Base-by-base conservation (phyloP, 2,329 filamentous ascomycete species). In the Talaromyces sp. region DNA sequence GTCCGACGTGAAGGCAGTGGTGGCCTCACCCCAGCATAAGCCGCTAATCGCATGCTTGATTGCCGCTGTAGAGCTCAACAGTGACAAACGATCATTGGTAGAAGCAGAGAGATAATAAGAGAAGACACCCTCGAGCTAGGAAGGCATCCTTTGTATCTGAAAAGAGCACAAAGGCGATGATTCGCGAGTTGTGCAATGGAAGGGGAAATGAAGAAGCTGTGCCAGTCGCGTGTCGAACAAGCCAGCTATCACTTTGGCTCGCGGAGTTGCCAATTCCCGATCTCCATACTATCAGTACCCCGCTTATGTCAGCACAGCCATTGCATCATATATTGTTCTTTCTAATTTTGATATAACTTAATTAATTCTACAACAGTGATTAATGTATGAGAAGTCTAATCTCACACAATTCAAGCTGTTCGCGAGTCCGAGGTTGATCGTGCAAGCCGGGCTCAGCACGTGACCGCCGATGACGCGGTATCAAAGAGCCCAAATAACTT, bases 21-120 rank as follows among this genome's bases (percentile, higher is more conserved):
- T 56, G 33, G 19, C 22, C 64, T 66, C 45, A 85, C 83, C 77
- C 81, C 82, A 70, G 82, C 76, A 72, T 85, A 85, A 67, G 78
- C 80, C 70, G 79, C 80, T 71, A 83, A 76, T 76, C 79, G 81
- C 81, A 82, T 84, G 71, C 33, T 66, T 35, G 54, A 58, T 47
- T 41, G 39, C 60, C 33, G 49, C 37, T 54, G 16, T 52, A 66
- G 66, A 71, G 67, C 70, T 69, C 66, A 68, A 65, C 11, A 56
- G 24, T 43, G 56, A 57, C 39, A 33, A 33, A 41, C 16, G 67
- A 67, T 74, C 74, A 76, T 76, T 66, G 69, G 73, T 65, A 66
- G 68, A 56, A 16, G 52, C 33, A 39, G 11, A 19, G 27, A 50
- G 35, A 59, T 11, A 49, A 24, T 33, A 41, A 14, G 39, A 56